Base-by-base conservation (phyloP, 73 alveolate species). In the Symbiodinium pilosum region DNA sequence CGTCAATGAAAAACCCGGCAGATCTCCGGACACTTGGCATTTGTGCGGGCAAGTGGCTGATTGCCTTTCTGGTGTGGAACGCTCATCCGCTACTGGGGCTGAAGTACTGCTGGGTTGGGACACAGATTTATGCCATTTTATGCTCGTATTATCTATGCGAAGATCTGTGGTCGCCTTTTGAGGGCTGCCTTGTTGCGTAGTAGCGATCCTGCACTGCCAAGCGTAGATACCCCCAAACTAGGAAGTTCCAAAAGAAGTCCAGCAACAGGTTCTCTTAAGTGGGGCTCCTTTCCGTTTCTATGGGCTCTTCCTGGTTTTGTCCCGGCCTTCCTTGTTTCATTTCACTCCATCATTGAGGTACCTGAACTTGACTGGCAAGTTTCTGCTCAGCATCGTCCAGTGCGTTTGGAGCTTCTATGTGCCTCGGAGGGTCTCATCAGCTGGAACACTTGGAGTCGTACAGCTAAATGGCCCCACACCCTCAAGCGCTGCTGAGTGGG, bases 21-120 rank as follows among this genome's bases (percentile, higher is more conserved):
- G 97, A 91, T 88, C 88, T 91, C 77, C 97, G 97, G 34, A 91
- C 97, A 14, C 38, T 91, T 59, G 88, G 97, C 81, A 91, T 91
- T 91, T 91, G 97, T 77, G 28, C 97, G 43, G 88, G 88, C 39
- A 91, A 91, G 47, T 91, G 97, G 97, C 88, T 91, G 88, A 91
- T 91, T 28, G 44, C 77, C 68, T 30, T 69, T 73, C 39, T 91
- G 41, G 97, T 91, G 88, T 91, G 97, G 97, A 69, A 91, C 12
- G 88, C 77, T 16, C 97, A 91, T 69, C 97, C 97, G 34, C 30
- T 32, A 6, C 77, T 28, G 32, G 59, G 77, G 71, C 71, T 54
- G 71, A 21, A 54, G 71, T 5, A 5, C 0, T 30, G 1, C 16
- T 54, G 16, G 0, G 71, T 21, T 5, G 71, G 26, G 26, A 54